Conservation (phyloP, 176 grass and related monocot genomes). For the Phoenix dactylifera region DNA sequence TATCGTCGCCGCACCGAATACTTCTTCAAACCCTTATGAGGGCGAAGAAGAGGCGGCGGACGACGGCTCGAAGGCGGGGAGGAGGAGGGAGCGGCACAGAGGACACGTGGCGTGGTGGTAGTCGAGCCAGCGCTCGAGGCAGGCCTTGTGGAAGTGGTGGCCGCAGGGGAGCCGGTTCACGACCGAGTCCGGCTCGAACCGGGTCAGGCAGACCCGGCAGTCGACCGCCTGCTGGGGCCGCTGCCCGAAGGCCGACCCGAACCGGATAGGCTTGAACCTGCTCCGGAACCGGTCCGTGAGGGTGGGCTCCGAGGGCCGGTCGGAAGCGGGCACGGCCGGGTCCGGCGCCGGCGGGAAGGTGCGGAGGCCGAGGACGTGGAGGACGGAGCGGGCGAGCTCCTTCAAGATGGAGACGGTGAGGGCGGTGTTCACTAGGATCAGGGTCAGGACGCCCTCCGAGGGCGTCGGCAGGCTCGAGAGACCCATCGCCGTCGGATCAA, state of each 20-base stretch:
- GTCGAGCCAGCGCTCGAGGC: slow-evolving; percentile 76
- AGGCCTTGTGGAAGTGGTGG: slow-evolving; percentile 69
- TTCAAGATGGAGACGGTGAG: slow-evolving; percentile 45
- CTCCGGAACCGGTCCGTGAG: slow-evolving; percentile 30
- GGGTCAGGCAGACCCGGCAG: slow-evolving; percentile 59
- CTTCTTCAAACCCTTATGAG: not conserved
- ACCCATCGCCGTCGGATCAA: slow-evolving; percentile 41
- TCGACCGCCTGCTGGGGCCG: slow-evolving; percentile 3
- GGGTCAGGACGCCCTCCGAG: slow-evolving; percentile 60
- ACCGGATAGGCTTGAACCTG: slow-evolving; percentile 31
- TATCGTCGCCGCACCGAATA: too few species aligned
- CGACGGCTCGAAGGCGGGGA: slow-evolving; percentile 10
- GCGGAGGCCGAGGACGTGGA: slow-evolving; percentile 43
- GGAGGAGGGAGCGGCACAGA: slow-evolving; percentile 55
- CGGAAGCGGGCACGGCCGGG: slow-evolving; percentile 4
- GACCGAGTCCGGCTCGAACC: slow-evolving; percentile 57
- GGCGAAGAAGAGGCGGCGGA: not conserved
- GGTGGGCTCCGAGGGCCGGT: slow-evolving; percentile 1
- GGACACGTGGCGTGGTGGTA: slow-evolving; percentile 87
- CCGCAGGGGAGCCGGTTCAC: slow-evolving; percentile 74
- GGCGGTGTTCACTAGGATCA: slow-evolving; percentile 59
- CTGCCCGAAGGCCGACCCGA: slow-evolving; percentile 18
- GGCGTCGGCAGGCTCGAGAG: slow-evolving; percentile 70
- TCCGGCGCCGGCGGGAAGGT: slow-evolving; percentile 1
- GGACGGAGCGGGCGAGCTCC: slow-evolving; percentile 36